Percentiles rank a stretch among this genome's conserved stretches.
Conservation (phyloP, 805 yeast genomes). For the Wickerhamomyces silvicola region DNA sequence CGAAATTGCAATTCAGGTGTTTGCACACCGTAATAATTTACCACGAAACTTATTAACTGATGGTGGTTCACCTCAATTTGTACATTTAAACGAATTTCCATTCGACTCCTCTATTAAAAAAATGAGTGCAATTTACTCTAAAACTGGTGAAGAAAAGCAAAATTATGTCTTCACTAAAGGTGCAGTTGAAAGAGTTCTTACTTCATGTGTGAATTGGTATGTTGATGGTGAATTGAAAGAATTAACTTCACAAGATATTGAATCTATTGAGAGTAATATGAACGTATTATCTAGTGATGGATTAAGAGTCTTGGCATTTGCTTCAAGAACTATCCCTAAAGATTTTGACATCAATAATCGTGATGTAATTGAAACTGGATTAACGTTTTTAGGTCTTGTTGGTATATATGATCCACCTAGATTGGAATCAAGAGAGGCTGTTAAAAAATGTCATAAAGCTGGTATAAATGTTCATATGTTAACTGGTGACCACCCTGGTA, state of each 20-base stretch:
- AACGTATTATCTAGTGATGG: conserved; percentile 57
- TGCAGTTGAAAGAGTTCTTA: conserved; percentile 66
- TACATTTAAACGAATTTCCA: conserved; percentile 60
- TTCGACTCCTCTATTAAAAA: conserved; percentile 70
- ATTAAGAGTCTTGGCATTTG: conserved; percentile 68
- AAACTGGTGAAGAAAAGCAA: conserved; percentile 22
- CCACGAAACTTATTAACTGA: conserved; percentile 40
- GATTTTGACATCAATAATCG: conserved; percentile 31
- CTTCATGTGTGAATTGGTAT: conserved; percentile 49
- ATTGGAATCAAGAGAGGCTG: conserved; percentile 58
- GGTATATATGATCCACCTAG: conserved; percentile 83
- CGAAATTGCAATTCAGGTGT: conserved; percentile 82
- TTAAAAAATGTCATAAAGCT: conserved; percentile 60
- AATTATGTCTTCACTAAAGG: conserved; percentile 54
- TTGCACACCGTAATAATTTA: conserved; percentile 50
- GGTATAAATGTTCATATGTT: conserved; percentile 79
- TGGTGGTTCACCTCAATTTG: conserved; percentile 21
- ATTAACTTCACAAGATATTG: conserved; percentile 36
- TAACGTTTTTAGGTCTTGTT: conserved; percentile 59
- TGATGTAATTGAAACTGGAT: conserved; percentile 41
- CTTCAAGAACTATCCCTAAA: conserved; percentile 33
- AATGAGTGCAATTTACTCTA: conserved; percentile 56
- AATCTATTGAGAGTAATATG: conserved; percentile 47
- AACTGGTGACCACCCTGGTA: conserved; percentile 76
- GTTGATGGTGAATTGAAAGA: conserved; percentile 24